Evolutionary conservation across 2,329 filamentous ascomycete species (phyloP).

Genomic region (Talaromyces sp.): DNA sequence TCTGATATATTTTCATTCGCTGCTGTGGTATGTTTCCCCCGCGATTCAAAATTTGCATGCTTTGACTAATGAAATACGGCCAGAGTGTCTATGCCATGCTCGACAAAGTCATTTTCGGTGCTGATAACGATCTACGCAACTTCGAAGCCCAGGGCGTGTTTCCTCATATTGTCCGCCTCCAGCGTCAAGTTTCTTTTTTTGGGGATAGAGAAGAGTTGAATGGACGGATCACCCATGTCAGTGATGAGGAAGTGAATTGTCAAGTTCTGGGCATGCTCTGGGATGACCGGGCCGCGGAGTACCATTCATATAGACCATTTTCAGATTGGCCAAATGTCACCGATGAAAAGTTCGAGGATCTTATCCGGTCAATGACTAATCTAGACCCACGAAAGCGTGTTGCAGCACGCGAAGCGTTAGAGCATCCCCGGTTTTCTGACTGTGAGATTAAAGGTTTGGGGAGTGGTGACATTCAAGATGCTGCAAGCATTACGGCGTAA

Average conservation of each 20-base stretch:
- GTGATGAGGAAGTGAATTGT: background rate
- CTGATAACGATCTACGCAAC: background rate
- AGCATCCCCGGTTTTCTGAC: conserved; percentile 1
- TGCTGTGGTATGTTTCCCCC: background rate
- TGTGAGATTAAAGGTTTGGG: too few relatives aligned
- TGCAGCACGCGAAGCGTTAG: background rate
- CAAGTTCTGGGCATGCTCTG: background rate
- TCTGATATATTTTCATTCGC: background rate
- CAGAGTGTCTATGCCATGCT: conserved; percentile 9
- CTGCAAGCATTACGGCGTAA: too few relatives aligned
- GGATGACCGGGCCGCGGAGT: background rate
- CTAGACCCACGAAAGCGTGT: background rate
- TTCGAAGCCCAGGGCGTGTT: background rate
- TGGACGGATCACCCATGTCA: background rate
- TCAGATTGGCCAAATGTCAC: background rate
- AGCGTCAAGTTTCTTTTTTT: background rate
- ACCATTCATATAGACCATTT: background rate
- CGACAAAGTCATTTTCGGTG: background rate
- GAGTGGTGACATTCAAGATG: too few relatives aligned
- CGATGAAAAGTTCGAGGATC: background rate
- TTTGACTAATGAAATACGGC: background rate
- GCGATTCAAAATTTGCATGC: too few relatives aligned
- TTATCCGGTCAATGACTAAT: background rate
- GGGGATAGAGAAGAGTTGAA: background rate
- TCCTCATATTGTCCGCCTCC: background rate